Base-by-base conservation (phyloP, 805 yeast species). In the Saccharomycopsis javanensis region DNA sequence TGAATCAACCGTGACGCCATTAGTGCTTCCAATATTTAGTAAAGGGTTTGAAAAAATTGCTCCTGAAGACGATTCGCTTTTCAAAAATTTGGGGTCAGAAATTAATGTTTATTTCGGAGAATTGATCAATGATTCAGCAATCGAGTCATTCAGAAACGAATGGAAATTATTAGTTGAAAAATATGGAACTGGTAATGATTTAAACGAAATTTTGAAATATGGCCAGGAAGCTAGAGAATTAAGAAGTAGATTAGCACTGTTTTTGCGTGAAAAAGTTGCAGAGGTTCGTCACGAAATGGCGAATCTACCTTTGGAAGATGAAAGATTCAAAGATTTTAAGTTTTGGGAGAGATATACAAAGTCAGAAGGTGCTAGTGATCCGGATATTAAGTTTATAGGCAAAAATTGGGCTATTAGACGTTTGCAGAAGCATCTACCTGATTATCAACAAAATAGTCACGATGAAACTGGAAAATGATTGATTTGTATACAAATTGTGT, bases 11-110 rank as follows among this genome's bases (percentile, higher is more conserved):
- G 78, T 79, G 59, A 82, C 92, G 0, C 98, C 99, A 0, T 81
- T 91, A 1, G 80, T 92, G 15, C 81, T 94, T 15, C 98, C 98
- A 0, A 85, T 92, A 16, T 92, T 84, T 66, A 74, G 88, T 4
- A 79, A 82, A 53, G 99, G 99, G 0, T 86, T 92, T 65, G 96
- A 92, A 67, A 81, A 85, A 65, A 79, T 91, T 27, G 84, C 86
- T 10, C 96, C 97, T 0, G 98, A 92, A 69, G 68, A 71, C 34
- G 72, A 79, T 25, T 79, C 83, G 5, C 63, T 84, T 8, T 89
- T 91, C 1, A 72, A 79, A 50, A 83, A 83, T 57, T 68, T 82
- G 50, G 88, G 92, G 2, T 77, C 86, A 0, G 83, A 82, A 55
- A 76, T 91, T 23, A 79, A 77, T 33, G 82, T 90, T 15, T 75